A percentile compares a stretch with the other conserved stretches of the same genome.
Evolutionary conservation across 2,329 filamentous ascomycete genomes (phyloP).

Genomic region (Penicillium sp.): DNA sequence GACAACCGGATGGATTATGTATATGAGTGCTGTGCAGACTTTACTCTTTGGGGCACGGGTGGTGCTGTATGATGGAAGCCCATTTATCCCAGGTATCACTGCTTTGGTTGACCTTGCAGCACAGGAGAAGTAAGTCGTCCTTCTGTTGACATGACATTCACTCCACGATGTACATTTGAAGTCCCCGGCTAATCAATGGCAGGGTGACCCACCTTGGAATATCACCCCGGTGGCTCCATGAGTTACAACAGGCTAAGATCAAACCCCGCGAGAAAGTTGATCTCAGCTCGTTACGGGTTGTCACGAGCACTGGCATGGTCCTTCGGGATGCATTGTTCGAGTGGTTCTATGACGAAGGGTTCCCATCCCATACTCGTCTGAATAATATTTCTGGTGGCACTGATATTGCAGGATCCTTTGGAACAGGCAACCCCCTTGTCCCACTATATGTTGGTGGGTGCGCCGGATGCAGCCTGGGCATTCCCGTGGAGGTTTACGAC

Average conservation of each 20-base stretch:
- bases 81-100: slow-evolving; percentile 60
- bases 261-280: slow-evolving; percentile 55
- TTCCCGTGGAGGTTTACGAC: slow-evolving; percentile 55
- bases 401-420: slow-evolving; percentile 26
- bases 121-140: slow-evolving; percentile 29
- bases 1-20: slow-evolving; percentile 85
- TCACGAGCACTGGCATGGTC: slow-evolving; percentile 73
- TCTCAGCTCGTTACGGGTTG: slow-evolving; percentile 51
- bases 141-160: background rate
- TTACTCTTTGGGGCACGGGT: slow-evolving; percentile 54
- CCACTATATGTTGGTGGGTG: slow-evolving; percentile 55
- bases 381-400: slow-evolving; percentile 29
- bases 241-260: slow-evolving; percentile 58
- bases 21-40: slow-evolving; percentile 52
- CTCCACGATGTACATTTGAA: background rate
- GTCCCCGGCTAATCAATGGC: slow-evolving; percentile 45
- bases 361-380: slow-evolving; percentile 59
- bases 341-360: slow-evolving; percentile 68
- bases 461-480: slow-evolving; percentile 45
- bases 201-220: slow-evolving; percentile 64
- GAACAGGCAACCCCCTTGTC: slow-evolving; percentile 53
- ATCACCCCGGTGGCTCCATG: slow-evolving; percentile 67
- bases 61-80: slow-evolving; percentile 74
- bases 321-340: slow-evolving; percentile 67
- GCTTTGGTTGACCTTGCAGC: slow-evolving; percentile 48